phyloP scores from a whole-genome alignment of 1,139 yeast species.

The Saccharomyces hybrid region DNA sequence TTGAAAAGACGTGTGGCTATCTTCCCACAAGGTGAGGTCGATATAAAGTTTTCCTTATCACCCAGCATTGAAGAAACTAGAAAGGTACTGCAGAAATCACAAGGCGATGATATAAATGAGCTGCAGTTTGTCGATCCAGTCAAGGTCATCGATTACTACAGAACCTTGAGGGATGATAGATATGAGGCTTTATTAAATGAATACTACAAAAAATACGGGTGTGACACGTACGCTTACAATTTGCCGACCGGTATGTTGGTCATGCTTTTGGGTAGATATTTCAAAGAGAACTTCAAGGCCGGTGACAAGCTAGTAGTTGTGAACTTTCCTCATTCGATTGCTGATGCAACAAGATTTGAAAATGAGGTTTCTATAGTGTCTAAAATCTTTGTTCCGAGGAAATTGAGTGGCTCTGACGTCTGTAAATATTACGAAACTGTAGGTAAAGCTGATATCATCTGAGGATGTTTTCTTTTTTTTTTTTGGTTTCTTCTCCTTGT shows the following conservation, averaged over 20 bases:
- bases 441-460: conserved; percentile 34
- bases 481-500: not conserved
- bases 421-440: conserved; percentile 56
- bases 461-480: not conserved
- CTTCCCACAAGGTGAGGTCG: conserved; percentile 26
- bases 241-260: conserved; percentile 54
- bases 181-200: conserved; percentile 37
- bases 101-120: not conserved
- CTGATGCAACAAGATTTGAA: conserved; percentile 49
- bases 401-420: conserved; percentile 34
- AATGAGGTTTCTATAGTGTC: conserved; percentile 36
- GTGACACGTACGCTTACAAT: conserved; percentile 27
- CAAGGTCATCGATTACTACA: conserved; percentile 1
- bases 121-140: conserved; percentile 4
- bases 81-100: not conserved
- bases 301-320: conserved; percentile 40
- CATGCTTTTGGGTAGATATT: conserved; percentile 44
- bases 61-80: not conserved
- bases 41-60: conserved; percentile 10
- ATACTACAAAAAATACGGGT: conserved; percentile 21
- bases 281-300: conserved; percentile 35
- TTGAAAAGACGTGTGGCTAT: conserved; percentile 47
- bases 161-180: conserved; percentile 27
- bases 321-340: conserved; percentile 51
- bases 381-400: conserved; percentile 31